Evolutionary conservation across 805 yeast species (phyloP).

Genomic region (Yamadazyma akitaensis): DNA sequence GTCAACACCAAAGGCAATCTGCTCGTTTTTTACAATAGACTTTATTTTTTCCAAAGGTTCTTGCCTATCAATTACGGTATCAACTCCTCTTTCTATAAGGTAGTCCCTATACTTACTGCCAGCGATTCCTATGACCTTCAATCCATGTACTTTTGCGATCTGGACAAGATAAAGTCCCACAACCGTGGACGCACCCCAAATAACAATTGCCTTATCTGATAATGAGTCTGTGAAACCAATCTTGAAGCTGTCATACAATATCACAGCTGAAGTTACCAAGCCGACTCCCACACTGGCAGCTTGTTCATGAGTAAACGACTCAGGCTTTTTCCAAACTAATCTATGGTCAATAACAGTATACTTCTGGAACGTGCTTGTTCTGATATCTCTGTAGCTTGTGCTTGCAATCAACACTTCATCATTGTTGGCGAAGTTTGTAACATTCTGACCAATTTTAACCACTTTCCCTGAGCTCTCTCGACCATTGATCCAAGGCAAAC

Average conservation of each 20-base stretch:
- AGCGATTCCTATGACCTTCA: conserved; percentile 33
- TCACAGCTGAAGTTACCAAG: conserved; percentile 40
- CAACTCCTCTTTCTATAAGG: conserved; percentile 22
- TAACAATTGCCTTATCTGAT: conserved; percentile 20
- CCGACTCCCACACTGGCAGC: conserved; percentile 49
- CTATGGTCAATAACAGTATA: conserved; percentile 43
- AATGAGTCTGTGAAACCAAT: conserved; percentile 8
- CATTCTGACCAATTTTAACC: conserved; percentile 31
- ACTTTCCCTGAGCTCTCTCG: conserved; percentile 45
- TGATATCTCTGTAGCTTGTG: conserved; percentile 45
- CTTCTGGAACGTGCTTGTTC: conserved; percentile 48
- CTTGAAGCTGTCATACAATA: conserved; percentile 20
- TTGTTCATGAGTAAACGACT: conserved; percentile 28
- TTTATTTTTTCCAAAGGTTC: conserved; percentile 17
- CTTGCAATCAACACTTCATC: conserved; percentile 43
- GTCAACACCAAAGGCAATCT: conserved; percentile 39
- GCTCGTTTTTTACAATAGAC: conserved; percentile 16
- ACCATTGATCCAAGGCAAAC: conserved; percentile 51
- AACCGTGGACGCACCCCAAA: conserved; percentile 51
- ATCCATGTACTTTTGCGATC: conserved; percentile 37
- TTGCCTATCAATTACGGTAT: conserved; percentile 35
- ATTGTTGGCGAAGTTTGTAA: conserved; percentile 25
- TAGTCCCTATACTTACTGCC: conserved; percentile 19
- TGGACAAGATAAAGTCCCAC: conserved; percentile 45
- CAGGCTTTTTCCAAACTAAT: conserved; percentile 44